phyloP scores from a whole-genome alignment of 2,329 filamentous ascomycete genomes.

The Bipolaris sorokiniana region DNA sequence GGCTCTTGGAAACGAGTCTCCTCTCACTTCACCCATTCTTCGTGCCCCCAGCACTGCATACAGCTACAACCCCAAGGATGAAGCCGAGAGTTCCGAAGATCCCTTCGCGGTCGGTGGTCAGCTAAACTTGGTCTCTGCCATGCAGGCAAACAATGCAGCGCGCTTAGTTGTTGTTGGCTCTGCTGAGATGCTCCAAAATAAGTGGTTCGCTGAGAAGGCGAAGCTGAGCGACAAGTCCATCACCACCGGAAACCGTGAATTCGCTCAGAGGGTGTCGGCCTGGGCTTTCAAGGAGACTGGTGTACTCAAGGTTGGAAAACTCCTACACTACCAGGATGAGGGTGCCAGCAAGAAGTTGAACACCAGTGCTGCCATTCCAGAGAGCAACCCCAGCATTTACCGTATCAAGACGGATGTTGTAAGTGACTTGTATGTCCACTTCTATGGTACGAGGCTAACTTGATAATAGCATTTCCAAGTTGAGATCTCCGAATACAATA shows the following conservation, averaged over 20 bases:
- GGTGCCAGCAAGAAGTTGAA: constrained; percentile 58
- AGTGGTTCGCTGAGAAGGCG: constrained; percentile 85
- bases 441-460: not conserved
- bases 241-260: constrained; percentile 79
- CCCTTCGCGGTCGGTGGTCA: constrained; percentile 84
- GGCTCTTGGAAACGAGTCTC: constrained; percentile 74
- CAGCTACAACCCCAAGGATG: constrained; percentile 91
- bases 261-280: constrained; percentile 82
- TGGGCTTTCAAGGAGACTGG: constrained; percentile 97
- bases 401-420: constrained; percentile 96
- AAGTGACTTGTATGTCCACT: constrained; percentile 53
- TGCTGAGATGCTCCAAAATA: constrained; percentile 83
- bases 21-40: constrained; percentile 80
- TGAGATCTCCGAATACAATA: constrained; percentile 83
- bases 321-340: constrained; percentile 74
- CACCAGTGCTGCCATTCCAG: constrained; percentile 48
- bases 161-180: constrained; percentile 85
- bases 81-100: constrained; percentile 74
- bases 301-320: constrained; percentile 80
- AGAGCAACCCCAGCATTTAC: constrained; percentile 84
- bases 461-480: constrained; percentile 75
- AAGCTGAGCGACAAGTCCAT: constrained; percentile 60
- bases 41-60: constrained; percentile 86
- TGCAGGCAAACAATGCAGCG: constrained; percentile 93
- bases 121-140: constrained; percentile 79